A percentile compares a stretch with the other conserved stretches of the same genome.
These are phyloP conservation scores for Rutidosis leptorrhynchoides DNA, from an alignment of 129 eudicot genomes.

Conservation along the genomic window DNA sequence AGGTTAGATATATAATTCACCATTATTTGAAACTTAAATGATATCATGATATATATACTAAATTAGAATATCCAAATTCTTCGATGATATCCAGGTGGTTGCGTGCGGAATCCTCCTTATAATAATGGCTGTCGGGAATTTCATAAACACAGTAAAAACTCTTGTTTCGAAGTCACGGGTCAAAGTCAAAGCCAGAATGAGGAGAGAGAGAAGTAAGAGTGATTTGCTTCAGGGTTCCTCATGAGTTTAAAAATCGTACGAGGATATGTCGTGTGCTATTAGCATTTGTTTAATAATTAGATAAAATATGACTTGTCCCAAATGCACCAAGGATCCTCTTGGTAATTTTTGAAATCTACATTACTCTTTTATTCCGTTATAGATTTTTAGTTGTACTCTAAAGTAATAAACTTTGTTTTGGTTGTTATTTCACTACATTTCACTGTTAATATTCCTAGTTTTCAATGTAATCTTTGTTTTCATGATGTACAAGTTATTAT, in stretches of 20 bases:
- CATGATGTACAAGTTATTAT: neutral
- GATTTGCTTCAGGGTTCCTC: slow-evolving; percentile 39
- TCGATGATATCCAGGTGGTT: slow-evolving; percentile 49
- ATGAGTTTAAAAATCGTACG: neutral
- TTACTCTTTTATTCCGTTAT: neutral
- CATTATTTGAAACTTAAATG: neutral
- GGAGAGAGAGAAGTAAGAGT: slow-evolving; percentile 57
- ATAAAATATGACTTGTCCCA: neutral
- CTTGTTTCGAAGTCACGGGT: slow-evolving; percentile 69
- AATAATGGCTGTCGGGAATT: slow-evolving; percentile 91
- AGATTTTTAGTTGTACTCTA: neutral
- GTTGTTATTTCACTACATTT: neutral
- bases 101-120: slow-evolving; percentile 78
- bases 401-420: neutral
- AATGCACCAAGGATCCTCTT: neutral
- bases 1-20: slow-evolving; percentile 41
- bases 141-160: slow-evolving; percentile 77
- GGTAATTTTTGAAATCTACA: neutral
- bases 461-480: neutral
- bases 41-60: neutral
- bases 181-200: slow-evolving; percentile 83
- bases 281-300: neutral
- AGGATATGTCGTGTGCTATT: neutral
- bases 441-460: neutral
- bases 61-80: neutral